Percentiles rank a stretch among this genome's conserved stretches.
These are phyloP conservation scores for Pisolithus tinctorius DNA, from an alignment of 768 basidiomycete genomes.

Conservation along the genomic window DNA sequence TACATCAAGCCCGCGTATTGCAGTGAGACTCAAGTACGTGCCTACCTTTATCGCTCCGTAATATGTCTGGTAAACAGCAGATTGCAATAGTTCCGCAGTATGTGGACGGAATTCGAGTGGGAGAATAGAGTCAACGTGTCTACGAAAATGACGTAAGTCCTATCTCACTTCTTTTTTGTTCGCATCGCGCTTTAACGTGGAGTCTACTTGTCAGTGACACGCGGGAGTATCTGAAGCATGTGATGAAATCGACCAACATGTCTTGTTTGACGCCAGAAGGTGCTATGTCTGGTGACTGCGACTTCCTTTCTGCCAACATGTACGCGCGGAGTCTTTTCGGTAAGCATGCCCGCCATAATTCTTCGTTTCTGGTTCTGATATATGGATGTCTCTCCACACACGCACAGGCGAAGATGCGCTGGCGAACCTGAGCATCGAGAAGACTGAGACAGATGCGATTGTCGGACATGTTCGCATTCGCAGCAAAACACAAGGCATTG, in stretches of 20 bases:
- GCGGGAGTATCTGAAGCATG: constrained; percentile 84
- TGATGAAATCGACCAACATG: constrained; percentile 98
- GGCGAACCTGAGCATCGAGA: constrained; percentile 90
- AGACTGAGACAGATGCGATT: constrained; percentile 72
- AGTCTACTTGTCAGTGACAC: constrained; percentile 49
- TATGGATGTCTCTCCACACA: no score
- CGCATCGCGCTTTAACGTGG: background rate
- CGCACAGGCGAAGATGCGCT: constrained; percentile 85
- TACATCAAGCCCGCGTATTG: constrained; percentile 66
- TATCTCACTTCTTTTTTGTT: background rate
- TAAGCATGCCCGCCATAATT: constrained; percentile 29
- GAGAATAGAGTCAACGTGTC: constrained; percentile 97
- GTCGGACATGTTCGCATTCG: constrained; percentile 94
- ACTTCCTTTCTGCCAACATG: constrained; percentile 95
- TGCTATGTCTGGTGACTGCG: constrained; percentile 88
- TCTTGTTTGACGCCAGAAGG: constrained; percentile 88
- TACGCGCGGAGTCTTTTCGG: constrained; percentile 94
- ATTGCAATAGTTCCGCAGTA: constrained; percentile 72
- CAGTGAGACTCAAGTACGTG: constrained; percentile 80
- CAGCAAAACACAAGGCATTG: constrained; percentile 97
- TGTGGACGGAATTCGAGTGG: constrained; percentile 99
- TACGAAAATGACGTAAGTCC: constrained; percentile 69
- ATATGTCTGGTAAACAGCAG: no score
- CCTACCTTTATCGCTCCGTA: background rate
- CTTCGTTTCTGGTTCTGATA: background rate